Percentiles rank a stretch among this genome's conserved stretches.
These are phyloP conservation scores for Oryza coarctata DNA, from an alignment of 176 grass and related monocot genomes.

Conservation along the genomic window DNA sequence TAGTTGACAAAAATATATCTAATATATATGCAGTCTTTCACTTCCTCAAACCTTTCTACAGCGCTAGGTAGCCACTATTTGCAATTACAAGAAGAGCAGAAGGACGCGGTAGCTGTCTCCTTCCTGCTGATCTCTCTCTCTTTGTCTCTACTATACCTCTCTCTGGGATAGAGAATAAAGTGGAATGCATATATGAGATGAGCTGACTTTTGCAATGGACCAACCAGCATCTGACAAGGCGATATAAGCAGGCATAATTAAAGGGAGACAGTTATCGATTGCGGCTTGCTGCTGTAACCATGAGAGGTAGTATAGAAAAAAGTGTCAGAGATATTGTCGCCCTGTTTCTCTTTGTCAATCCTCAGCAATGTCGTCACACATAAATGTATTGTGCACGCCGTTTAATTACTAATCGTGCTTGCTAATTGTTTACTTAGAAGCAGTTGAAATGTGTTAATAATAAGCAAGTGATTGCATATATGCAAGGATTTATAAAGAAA, in stretches of 20 bases:
- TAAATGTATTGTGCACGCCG: conserved; percentile 1
- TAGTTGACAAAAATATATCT: too few species aligned
- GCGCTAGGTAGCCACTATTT: not conserved
- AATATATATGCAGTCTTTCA: too few species aligned
- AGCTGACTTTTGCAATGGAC: conserved; percentile 40
- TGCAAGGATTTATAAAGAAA: not conserved
- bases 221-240: conserved; percentile 38
- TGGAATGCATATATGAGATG: not conserved
- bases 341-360: not conserved
- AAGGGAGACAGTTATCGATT: conserved; percentile 12
- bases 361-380: not conserved
- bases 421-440: not conserved
- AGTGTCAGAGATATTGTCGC: conserved; percentile 2
- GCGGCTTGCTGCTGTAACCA: conserved; percentile 38
- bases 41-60: too few species aligned
- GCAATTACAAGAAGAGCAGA: not conserved
- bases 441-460: conserved; percentile 11
- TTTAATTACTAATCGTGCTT: not conserved
- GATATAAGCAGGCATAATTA: conserved; percentile 8
- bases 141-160: too few species aligned
- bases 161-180: not conserved
- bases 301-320: not conserved
- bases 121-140: conserved; percentile 21
- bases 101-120: not conserved
- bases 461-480: not conserved